Percentiles rank a stretch among this genome's conserved stretches.
phyloP scores from a whole-genome alignment of 108 stramenopile genomes.

The Pseudonitzschia pungens region DNA sequence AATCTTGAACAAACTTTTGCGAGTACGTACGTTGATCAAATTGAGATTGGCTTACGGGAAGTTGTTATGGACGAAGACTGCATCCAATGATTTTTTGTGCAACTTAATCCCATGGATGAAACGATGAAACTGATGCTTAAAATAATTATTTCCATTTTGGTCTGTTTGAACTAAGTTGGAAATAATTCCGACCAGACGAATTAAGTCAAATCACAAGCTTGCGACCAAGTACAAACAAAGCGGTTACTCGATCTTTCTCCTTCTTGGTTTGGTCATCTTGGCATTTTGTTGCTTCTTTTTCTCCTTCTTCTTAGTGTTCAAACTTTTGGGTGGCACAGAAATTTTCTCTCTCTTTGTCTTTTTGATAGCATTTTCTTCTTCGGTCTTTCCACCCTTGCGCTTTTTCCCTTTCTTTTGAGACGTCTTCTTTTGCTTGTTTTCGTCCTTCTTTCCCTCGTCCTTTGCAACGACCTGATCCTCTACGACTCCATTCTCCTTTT shows the following conservation, averaged over 20 bases:
- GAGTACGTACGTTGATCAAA: too few species aligned
- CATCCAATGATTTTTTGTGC: too few species aligned
- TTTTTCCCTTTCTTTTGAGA: conserved; percentile 37
- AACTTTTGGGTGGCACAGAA: conserved; percentile 34
- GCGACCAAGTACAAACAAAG: too few species aligned
- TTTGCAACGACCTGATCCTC: conserved; percentile 19
- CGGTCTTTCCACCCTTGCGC: conserved; percentile 21
- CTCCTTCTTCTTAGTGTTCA: conserved; percentile 30
- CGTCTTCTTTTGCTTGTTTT: conserved; percentile 25
- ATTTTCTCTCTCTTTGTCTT: conserved; percentile 48
- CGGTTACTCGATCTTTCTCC: conserved; percentile 19
- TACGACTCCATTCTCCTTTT: conserved; percentile 12
- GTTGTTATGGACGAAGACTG: neutral
- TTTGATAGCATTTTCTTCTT: conserved; percentile 31
- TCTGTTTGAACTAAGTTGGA: too few species aligned
- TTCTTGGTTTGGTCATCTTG: conserved; percentile 75
- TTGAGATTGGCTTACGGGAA: too few species aligned
- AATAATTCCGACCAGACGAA: too few species aligned
- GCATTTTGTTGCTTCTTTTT: conserved; percentile 67
- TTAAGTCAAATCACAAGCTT: neutral
- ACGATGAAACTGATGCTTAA: too few species aligned
- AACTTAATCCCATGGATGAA: too few species aligned
- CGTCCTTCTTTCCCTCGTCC: conserved; percentile 17
- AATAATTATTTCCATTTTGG: too few species aligned
- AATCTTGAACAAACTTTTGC: too few species aligned